Evolutionary conservation across 257 asterid genomes (phyloP), one percentile per base, ranked within the genome.

Genomic region (Nicotiana knightiana): DNA sequence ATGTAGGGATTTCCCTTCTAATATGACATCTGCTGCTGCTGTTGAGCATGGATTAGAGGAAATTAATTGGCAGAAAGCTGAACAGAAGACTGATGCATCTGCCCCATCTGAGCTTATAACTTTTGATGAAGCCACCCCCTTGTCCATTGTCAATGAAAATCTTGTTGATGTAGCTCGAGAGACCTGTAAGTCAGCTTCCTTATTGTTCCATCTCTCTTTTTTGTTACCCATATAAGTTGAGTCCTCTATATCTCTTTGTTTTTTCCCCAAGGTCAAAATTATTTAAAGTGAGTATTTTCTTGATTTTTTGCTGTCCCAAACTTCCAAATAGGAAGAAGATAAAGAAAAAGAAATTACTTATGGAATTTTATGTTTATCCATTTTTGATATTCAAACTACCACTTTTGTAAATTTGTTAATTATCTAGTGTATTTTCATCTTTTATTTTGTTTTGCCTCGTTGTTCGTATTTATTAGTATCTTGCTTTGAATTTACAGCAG

Each of bases 31-130:
- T 3, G 81, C 86, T 71, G 82, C 68, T 12, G 77, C 88, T 77
- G 65, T 82, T 67, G 90, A 66, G 55, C 89, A 77, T 80, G 92
- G 86, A 58, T 76, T 83, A 53, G 89, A 86, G 81, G 92, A 88
- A 76, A 83, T 86, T 80, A 86, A 64, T 28, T 77, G 90, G 93
- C 85, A 76, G 82, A 86, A 87, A 70, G 81, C 79, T 83, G 89
- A 77, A 24, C 33, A 33, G 54, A 77, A 84, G 57, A 65, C 81
- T 83, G 85, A 77, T 76, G 79, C 59, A 55, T 71, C 71, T 46
- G 80, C 63, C 79, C 76, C 83, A 17, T 63, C 89, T 54, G 89
- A 87, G 82, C 84, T 85, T 55, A 62, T 79, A 62, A 81, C 84
- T 71, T 81, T 83, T 43, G 30, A 55, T 26, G 88, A 84, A 80